phyloP scores from a whole-genome alignment of 306 rosid genomes.

The Sindora glabra region DNA sequence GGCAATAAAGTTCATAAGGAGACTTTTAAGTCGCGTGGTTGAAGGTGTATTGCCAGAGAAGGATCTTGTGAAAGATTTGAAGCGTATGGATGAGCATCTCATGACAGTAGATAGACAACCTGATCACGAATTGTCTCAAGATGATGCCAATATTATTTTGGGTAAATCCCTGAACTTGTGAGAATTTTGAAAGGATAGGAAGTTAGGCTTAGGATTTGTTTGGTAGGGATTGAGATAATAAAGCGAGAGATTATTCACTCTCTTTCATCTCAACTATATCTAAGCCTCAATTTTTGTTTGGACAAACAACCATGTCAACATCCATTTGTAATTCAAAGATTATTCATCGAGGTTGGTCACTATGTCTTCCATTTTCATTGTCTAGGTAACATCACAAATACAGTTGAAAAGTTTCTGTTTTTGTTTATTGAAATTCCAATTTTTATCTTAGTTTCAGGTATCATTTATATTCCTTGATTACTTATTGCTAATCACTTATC shows the following conservation, averaged over 20 bases:
- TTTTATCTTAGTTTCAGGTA: no score
- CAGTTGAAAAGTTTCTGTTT: no score
- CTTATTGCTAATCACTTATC: no score
- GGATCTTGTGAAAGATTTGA: conserved; percentile 38
- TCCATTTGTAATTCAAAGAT: background rate
- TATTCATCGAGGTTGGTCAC: background rate
- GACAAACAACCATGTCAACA: background rate
- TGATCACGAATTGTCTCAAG: conserved; percentile 46
- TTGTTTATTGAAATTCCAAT: no score
- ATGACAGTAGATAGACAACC: conserved; percentile 40
- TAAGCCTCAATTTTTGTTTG: background rate
- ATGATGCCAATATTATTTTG: conserved; percentile 32
- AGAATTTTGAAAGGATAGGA: background rate
- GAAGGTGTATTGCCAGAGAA: conserved; percentile 34
- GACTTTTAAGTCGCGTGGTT: conserved; percentile 33
- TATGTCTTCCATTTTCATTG: background rate
- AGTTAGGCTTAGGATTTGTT: background rate
- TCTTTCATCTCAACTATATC: background rate
- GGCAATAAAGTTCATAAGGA: conserved; percentile 62
- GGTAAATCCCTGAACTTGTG: conserved; percentile 16
- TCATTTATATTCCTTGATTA: background rate
- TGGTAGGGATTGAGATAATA: background rate
- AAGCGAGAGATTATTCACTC: background rate
- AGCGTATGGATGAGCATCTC: conserved; percentile 60
- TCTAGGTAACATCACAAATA: background rate